phyloP scores from a whole-genome alignment of 1,284 basidiomycete genomes.

The Boletellus deceptivus region DNA sequence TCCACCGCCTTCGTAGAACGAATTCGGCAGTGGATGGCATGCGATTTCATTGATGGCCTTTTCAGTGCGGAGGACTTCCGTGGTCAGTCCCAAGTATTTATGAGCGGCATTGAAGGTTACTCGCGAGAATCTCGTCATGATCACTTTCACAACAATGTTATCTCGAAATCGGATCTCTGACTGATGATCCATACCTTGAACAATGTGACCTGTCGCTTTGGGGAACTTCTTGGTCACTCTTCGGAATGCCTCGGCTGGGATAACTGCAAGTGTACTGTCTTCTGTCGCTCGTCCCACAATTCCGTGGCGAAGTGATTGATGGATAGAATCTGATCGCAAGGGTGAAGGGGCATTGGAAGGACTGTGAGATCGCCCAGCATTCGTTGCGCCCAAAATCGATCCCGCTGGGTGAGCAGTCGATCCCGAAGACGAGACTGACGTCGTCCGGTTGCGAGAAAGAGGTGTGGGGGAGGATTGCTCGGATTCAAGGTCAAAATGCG shows the following conservation, averaged over 20 bases:
- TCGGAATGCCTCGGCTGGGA: constrained; percentile 95
- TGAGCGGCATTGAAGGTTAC: constrained; percentile 97
- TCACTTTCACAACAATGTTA: constrained; percentile 53
- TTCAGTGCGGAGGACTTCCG: constrained; percentile 94
- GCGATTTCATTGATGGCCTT: constrained; percentile 96
- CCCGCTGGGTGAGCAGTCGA: constrained; percentile 58
- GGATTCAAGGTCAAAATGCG: constrained; percentile 50
- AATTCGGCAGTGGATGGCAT: constrained; percentile 87
- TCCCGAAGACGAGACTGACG: constrained; percentile 59
- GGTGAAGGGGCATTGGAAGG: constrained; percentile 21
- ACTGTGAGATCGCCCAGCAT: constrained; percentile 14
- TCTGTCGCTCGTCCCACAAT: constrained; percentile 87
- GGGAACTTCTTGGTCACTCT: constrained; percentile 92
- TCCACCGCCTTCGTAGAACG: constrained; percentile 94
- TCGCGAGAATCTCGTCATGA: constrained; percentile 91
- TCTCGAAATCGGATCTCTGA: not conserved
- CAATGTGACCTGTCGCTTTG: constrained; percentile 95
- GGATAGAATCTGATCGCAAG: constrained; percentile 25
- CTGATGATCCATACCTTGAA: constrained; percentile 63
- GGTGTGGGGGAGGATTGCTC: constrained; percentile 32
- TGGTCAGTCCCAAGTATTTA: constrained; percentile 92
- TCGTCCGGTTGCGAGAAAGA: constrained; percentile 38
- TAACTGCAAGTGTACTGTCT: constrained; percentile 97
- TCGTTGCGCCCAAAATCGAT: constrained; percentile 33
- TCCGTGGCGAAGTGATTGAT: constrained; percentile 49